Base-by-base conservation (phyloP, 2,329 filamentous ascomycete species). In the Coniochaeta sp. region DNA sequence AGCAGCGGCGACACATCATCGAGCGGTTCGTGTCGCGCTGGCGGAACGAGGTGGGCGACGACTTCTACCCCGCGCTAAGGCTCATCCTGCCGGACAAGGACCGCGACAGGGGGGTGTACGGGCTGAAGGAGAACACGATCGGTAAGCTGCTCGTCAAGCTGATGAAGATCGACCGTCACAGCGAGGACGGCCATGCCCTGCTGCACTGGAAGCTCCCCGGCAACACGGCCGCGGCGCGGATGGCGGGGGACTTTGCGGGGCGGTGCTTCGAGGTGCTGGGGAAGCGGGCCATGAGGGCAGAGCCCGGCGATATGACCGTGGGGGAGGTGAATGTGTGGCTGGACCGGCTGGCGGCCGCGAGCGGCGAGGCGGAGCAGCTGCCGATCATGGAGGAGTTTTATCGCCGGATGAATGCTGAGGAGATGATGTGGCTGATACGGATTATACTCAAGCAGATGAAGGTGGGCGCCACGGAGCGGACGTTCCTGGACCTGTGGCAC, bases 41-140 rank as follows among this genome's bases (percentile, higher is more conserved):
- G 95, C 85, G 93, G 42, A 85, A 86, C 60, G 88, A 96, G 62
- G 93, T 97, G 24, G 95, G 95, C 28, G 79, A 91, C 66, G 95
- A 99, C 73, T 90, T 99, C 67, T 98, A 95, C 70, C 95, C 95
- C 0, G 93, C 91, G 1, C 83, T 99, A 73, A 87, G 95, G 22
- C 82, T 99, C 55, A 96, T 98, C 60, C 81, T 97, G 3, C 93
- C 93, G 0, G 91, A 96, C 68, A 96, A 96, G 70, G 95, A 99
- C 70, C 86, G 92, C 42, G 92, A 98, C 68, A 85, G 95, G 55
- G 89, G 89, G 19, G 92, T 96, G 79, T 99, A 98, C 69, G 91
- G 93, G 0, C 79, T 99, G 44, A 98, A 98, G 71, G 95, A 99
- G 77, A 93, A 89, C 71, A 85, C 88, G 5, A 92, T 99, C 62